Evolutionary conservation across 2,329 filamentous ascomycete species (phyloP).

Genomic region (Monilinia vaccinii-corymbosi): DNA sequence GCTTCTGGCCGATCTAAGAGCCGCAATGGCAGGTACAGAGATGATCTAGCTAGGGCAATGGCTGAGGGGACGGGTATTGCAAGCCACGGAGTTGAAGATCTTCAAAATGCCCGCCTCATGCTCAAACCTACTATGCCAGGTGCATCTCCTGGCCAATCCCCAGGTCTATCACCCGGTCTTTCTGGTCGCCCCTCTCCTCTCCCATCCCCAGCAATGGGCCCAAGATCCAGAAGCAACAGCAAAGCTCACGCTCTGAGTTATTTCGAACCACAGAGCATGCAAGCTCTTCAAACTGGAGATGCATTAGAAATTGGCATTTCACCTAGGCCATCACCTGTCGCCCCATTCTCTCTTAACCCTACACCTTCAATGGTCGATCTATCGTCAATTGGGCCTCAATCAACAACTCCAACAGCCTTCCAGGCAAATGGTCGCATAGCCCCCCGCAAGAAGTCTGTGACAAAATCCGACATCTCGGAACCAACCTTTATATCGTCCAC

Average conservation of each 20-base stretch:
- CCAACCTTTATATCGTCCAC: slow-evolving; percentile 28
- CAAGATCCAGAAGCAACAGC: slow-evolving; percentile 25
- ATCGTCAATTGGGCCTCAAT: slow-evolving; percentile 18
- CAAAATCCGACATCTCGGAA: slow-evolving; percentile 29
- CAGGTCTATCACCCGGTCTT: background rate
- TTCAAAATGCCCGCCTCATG: slow-evolving; percentile 18
- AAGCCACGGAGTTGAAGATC: slow-evolving; percentile 18
- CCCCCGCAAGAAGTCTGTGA: slow-evolving; percentile 27
- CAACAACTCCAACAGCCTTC: slow-evolving; percentile 18
- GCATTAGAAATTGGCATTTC: slow-evolving; percentile 22
- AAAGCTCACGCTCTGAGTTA: slow-evolving; percentile 18
- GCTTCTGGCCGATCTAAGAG: slow-evolving; percentile 26
- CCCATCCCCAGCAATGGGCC: slow-evolving; percentile 20
- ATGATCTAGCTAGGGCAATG: slow-evolving; percentile 26
- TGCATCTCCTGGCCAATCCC: slow-evolving; percentile 11
- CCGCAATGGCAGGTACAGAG: slow-evolving; percentile 25
- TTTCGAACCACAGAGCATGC: slow-evolving; percentile 22
- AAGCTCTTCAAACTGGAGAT: slow-evolving; percentile 16
- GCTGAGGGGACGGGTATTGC: slow-evolving; percentile 20
- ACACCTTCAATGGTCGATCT: slow-evolving; percentile 23
- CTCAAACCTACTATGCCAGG: slow-evolving; percentile 20
- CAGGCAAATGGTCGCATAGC: slow-evolving; percentile 14
- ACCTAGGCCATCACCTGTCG: slow-evolving; percentile 27
- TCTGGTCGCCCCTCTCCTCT: slow-evolving; percentile 20
- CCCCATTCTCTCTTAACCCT: slow-evolving; percentile 26